Base-by-base conservation (phyloP, 306 rosid species). In the Prinsepia uniflora region DNA sequence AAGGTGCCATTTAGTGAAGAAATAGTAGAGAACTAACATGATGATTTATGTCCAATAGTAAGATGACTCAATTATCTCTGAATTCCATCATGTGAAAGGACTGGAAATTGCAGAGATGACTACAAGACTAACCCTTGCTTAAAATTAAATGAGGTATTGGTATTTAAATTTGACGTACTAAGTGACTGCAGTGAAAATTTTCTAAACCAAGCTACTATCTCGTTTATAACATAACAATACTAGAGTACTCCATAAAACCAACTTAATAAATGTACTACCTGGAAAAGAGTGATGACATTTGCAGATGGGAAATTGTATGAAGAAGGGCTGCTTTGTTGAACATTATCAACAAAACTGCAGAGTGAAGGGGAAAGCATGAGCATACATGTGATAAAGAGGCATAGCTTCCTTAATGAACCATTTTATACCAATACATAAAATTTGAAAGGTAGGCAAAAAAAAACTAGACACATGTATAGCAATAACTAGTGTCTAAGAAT, bases 261-360 rank as follows among this genome's bases (percentile, higher is more conserved):
- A 45, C 24, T 57, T 65, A 30, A 54, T 70, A 84, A 67, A 50
- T 72, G 44, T 69, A 69, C 10, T 78, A 90, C 96, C 96, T 90
- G 96, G 72, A 87, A 22, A 70, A 90, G 82, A 39, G 91, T 79
- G 72, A 90, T 84, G 74, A 85, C 87, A 79, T 81, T 80, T 65
- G 89, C 67, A 72, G 60, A 75, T 34, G 86, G 93, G 65, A 90
- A 90, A 15, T 64, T 72, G 83, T 87, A 90, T 15, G 89, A 75
- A 75, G 93, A 87, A 90, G 87, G 40, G 90, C 86, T 49, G 92
- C 92, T 82, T 90, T 85, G 76, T 90, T 90, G 91, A 90, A 85
- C 84, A 90, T 49, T 71, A 90, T 82, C 88, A 90, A 79, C 61
- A 90, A 84, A 69, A 87, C 91, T 90, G 78, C 63, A 73, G 15